Percentiles rank a stretch among this genome's conserved stretches.
These are phyloP conservation scores for Olyra latifolia DNA, from an alignment of 176 grass and related monocot species.

Conservation along the genomic window DNA sequence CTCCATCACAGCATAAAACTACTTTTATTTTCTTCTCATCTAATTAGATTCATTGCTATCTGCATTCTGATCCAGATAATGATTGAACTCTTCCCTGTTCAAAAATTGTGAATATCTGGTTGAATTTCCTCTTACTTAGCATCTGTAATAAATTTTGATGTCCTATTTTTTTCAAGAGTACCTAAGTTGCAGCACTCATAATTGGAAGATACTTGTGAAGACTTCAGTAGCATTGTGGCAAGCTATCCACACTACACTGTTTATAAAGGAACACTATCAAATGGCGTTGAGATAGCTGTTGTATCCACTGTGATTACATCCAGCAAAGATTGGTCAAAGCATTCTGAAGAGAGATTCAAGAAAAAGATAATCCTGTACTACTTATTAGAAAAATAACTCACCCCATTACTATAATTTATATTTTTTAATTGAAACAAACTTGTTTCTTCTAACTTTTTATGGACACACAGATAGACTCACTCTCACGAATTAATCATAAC, in stretches of 20 bases:
- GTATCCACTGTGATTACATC: constrained; percentile 63
- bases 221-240: constrained; percentile 86
- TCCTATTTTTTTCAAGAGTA: constrained; percentile 64
- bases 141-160: not conserved
- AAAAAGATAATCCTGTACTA: constrained; percentile 71
- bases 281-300: constrained; percentile 94
- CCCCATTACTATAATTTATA: not conserved
- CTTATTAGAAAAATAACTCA: not conserved
- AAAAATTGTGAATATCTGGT: constrained; percentile 22
- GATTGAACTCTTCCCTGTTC: constrained; percentile 11
- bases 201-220: constrained; percentile 88
- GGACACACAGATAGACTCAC: constrained; percentile 75
- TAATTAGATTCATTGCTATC: no score
- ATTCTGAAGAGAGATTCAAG: constrained; percentile 70
- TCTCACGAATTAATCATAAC: constrained; percentile 95
- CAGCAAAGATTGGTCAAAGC: constrained; percentile 81
- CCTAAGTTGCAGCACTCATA: constrained; percentile 85
- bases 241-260: constrained; percentile 78
- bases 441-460: constrained; percentile 39
- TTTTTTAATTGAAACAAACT: constrained; percentile 19
- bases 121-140: not conserved
- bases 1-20: no score
- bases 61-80: no score
- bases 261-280: constrained; percentile 96
- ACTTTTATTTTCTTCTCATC: no score